Base-by-base conservation (phyloP, 768 basidiomycete species). In the Xerocomus spinulosus region DNA sequence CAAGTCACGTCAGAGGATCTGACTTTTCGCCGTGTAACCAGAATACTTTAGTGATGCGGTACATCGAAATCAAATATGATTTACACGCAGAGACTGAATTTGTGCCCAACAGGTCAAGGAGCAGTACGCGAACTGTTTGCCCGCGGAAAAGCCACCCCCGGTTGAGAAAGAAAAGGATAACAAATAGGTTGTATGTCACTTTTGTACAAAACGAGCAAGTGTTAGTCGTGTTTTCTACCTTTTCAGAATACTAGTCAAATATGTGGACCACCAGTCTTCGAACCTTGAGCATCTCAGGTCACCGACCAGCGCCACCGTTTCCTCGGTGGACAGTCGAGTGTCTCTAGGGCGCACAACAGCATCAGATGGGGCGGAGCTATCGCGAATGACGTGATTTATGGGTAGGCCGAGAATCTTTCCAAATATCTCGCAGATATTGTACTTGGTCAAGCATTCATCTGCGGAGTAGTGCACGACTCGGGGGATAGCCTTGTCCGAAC, bases 391-490 rank as follows among this genome's bases (percentile, higher is more conserved):
- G 61, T 97, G 91, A 2, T 55, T 63, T 59, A 89, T 86, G 10
- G 88, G 77, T 0, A 91, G 68, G 5, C 74, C 70, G 26, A 95
- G 78, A 42, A 90, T 75, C 38, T 74, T 75, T 9, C 86, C 80
- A 55, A 92, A 88, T 30, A 87, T 72, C 24, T 88, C 71, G 61
- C 90, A 92, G 54, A 97, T 96, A 57, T 87, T 87, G 69, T 93
- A 96, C 70, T 98, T 98, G 9, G 93, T 96, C 63, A 85, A 82
- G 2, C 87, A 81, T 58, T 90, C 85, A 15, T 80, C 77, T 3
- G 80, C 81, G 4, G 92, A 87, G 66, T 91, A 97, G 67, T 97
- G 95, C 4, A 97, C 52, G 42, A 96, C 84, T 0, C 78, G 72
- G 0, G 73, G 53, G 49, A 62, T 30, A 44, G 42, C 8, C 60